Evolutionary conservation across 1,284 basidiomycete species (phyloP), one percentile per base, ranked within the genome.

Genomic region (Termitomyces sp.): DNA sequence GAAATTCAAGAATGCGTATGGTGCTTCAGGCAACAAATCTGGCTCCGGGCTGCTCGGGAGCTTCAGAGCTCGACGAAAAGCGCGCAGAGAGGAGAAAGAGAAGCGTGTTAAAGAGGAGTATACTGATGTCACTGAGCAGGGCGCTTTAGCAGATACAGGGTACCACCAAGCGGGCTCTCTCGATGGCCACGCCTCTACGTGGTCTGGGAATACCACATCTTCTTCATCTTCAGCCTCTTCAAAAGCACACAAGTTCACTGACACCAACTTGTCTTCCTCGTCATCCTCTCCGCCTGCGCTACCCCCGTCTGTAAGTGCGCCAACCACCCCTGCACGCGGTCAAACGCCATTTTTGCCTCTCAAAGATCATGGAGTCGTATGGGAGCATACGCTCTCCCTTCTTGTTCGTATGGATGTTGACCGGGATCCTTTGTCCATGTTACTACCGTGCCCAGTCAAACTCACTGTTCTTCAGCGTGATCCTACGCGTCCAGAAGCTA

Each of bases 1-100:
- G 90, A 86, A 83, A 67, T 80, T 92, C 70, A 87, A 84, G 71
- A 77, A 83, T 60, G 81, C 82, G 13, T 76, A 80, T 38, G 68
- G 72, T 13, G 68, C 70, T 17, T 65, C 75, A 2, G 69, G 74
- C 9, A 60, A 66, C 58, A 72, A 71, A 69, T 63, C 60, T 59
- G 67, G 65, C 5, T 42, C 46, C 5, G 55, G 56, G 1, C 33
- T 72, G 26, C 44, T 71, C 17, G 64, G 64, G 6, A 64, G 65
- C 9, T 69, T 70, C 41, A 75, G 69, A 66, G 69, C 64, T 36
- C 73, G 67, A 63, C 68, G 54, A 34, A 56, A 61, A 21, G 53
- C 53, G 38, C 59, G 47, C 24, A 55, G 42, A 40, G 61, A 58
- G 31, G 56, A 56, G 26, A 66, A 63, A 42, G 61, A 60, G 41